Base-by-base conservation (phyloP, 768 basidiomycete species). In the Suillus bovinus region DNA sequence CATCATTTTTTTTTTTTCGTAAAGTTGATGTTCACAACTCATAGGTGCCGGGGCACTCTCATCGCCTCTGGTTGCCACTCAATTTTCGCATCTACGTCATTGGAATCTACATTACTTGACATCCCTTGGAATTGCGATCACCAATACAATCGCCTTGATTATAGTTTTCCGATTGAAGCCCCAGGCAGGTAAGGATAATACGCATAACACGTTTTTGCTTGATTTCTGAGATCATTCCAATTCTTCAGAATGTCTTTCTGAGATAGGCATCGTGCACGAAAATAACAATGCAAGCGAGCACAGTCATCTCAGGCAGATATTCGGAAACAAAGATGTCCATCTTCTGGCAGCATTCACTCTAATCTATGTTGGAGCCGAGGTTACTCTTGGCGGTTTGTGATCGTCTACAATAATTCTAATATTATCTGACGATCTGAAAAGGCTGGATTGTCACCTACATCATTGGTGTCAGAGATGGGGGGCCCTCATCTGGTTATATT, bases 31-130 rank as follows among this genome's bases (percentile, higher is more conserved):
- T 27, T 57, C 41, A 61, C 55, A 5, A 41, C n/a, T 29, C 33
- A 24, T 59, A 90, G 89, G 90, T 22, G 75, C 81, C 0, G 90
- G 90, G 2, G 89, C 89, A 2, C 76, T 91, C 11, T 78, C 78
- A 9, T 73, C 93, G 0, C 94, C 94, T 3, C 80, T 96, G 20
- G 85, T 89, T 0, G 83, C 93, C 0, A 96, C 94, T 0, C 90
- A 93, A 61, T 95, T 96, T 66, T 80, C 90, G 0, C 84, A 85
- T 61, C 67, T 84, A 27, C 72, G 65, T 0, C 81, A 77, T 38
- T 94, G 93, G 93, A 90, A 87, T 1, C 88, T 90, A 71, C 89
- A 94, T 71, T 95, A 87, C 68, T 79, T 94, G 10, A 77, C 77
- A 1, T 91, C 91, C 0, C 74, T 94, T 0, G 88, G 85, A 1